Base-by-base conservation (phyloP, 805 yeast genomes). In the Kockiozyma suomiensis region DNA sequence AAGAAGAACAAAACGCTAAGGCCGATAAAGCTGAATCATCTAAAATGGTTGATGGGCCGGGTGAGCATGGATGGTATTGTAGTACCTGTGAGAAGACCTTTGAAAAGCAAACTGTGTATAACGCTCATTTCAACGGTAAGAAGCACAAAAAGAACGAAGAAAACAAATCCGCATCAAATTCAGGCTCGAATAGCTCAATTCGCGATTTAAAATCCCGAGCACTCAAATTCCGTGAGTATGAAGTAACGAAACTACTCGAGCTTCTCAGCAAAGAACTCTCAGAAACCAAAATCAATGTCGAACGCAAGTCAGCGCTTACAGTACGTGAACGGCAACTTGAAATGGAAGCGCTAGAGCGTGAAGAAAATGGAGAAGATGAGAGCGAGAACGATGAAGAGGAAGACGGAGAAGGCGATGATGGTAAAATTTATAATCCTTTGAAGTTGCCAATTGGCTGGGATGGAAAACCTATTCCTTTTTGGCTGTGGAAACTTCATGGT, bases 401-500 rank as follows among this genome's bases (percentile, higher is more conserved):
- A 1, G 67, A 69, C 21, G 73, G 70, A 13, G 78, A 74, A 0
- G 75, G 70, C 10, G 78, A 73, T 12, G 72, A 71, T 35, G 75
- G 69, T 7, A 64, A 69, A 19, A 69, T 70, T 32, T 72, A 69
- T 53, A 79, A 80, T 61, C 84, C 85, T 19, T 75, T 82, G 57
- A 82, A 86, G 57, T 72, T 89, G 56, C 96, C 97, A 0, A 54
- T 89, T 0, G 98, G 96, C 0, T 81, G 88, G 19, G 97, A 92
- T 73, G 97, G 97, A 0, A 81, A 80, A 42, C 97, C 97, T 0
- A 90, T 94, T 30, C 99, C 99, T 1, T 84, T 80, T 56, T 94
- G 99, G 99, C 77, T 94, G 30, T 92, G 84, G 78, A 94, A 92
- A 72, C 76, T 92, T 47, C 91, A 90, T 68, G 99, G 99, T 0